These are phyloP conservation scores for Chlamydomonas incerta DNA, from an alignment of 139 green algal species.

Conservation along the genomic window DNA sequence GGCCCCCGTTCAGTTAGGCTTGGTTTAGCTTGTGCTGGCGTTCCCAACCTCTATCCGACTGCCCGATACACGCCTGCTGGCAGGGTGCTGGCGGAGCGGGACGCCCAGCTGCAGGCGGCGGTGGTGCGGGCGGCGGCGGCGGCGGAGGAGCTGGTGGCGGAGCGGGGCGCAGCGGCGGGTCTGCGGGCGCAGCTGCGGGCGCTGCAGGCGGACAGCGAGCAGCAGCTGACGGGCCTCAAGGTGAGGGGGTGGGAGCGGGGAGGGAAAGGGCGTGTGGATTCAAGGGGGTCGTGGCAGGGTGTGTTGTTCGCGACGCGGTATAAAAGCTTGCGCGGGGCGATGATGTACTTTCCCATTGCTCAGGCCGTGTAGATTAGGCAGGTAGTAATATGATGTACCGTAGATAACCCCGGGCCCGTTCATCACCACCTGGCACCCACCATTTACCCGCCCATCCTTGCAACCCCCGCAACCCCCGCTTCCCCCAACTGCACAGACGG, in stretches of 20 bases:
- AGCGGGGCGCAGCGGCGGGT: conserved; percentile 4
- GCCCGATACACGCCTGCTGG: too few species aligned
- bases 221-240: conserved; percentile 1
- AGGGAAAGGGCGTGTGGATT: not conserved
- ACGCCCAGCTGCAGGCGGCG: conserved; percentile 14
- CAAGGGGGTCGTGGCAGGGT: not conserved
- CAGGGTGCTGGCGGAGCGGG: conserved; percentile 25
- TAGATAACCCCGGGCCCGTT: too few species aligned
- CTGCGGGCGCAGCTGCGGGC: conserved; percentile 21
- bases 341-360: too few species aligned
- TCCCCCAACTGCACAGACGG: not conserved
- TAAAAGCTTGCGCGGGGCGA: too few species aligned
- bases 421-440: too few species aligned
- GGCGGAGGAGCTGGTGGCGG: conserved; percentile 18
- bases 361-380: too few species aligned
- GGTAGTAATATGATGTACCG: too few species aligned
- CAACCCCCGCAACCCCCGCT: too few species aligned
- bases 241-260: not conserved
- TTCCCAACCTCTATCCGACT: too few species aligned
- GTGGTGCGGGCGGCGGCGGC: conserved; percentile 7
- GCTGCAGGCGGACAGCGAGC: conserved; percentile 23
- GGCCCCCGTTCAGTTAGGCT: too few species aligned
- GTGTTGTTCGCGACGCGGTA: too few species aligned
- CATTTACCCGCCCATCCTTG: not conserved
- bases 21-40: too few species aligned